Evolutionary conservation across 2,329 filamentous ascomycete species (phyloP).

Genomic region (Hypoxylon sp.): DNA sequence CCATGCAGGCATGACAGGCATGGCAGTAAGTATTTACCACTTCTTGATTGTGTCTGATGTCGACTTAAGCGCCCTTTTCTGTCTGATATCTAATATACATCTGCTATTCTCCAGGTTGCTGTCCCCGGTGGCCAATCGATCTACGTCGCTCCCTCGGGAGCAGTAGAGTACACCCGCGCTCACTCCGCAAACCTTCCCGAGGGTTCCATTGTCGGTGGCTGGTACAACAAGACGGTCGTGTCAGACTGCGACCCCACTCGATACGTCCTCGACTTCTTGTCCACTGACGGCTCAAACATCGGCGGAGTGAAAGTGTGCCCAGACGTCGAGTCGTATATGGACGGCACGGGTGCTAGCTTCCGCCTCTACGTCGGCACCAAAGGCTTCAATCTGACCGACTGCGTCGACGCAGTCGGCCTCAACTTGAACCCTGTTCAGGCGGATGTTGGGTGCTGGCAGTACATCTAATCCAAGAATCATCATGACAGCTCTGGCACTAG

Average conservation of each 20-base stretch:
- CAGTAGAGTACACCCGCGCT: conserved; percentile 68
- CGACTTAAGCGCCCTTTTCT: not conserved
- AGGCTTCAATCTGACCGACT: conserved; percentile 52
- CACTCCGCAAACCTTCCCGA: conserved; percentile 66
- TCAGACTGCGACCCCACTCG: conserved; percentile 48
- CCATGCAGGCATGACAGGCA: conserved; percentile 41
- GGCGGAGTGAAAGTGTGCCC: conserved; percentile 52
- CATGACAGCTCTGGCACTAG: not conserved
- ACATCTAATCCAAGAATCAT: conserved; percentile 50
- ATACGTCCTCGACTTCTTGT: conserved; percentile 51
- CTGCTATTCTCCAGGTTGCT: conserved; percentile 56
- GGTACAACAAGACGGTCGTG: conserved; percentile 56
- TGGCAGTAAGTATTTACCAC: conserved; percentile 46
- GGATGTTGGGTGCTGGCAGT: conserved; percentile 58
- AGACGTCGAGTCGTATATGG: conserved; percentile 44
- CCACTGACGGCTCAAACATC: conserved; percentile 49
- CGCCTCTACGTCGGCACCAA: conserved; percentile 51
- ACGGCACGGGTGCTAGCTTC: conserved; percentile 46
- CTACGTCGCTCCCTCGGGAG: conserved; percentile 69
- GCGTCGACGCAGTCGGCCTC: conserved; percentile 55
- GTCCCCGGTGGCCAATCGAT: conserved; percentile 76
- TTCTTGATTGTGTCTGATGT: not conserved
- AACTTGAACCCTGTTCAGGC: conserved; percentile 49
- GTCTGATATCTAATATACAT: conserved; percentile 2
- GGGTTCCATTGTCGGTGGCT: conserved; percentile 66